Evolutionary conservation across 768 basidiomycete genomes (phyloP).

Genomic region (Boletus reticulatus): DNA sequence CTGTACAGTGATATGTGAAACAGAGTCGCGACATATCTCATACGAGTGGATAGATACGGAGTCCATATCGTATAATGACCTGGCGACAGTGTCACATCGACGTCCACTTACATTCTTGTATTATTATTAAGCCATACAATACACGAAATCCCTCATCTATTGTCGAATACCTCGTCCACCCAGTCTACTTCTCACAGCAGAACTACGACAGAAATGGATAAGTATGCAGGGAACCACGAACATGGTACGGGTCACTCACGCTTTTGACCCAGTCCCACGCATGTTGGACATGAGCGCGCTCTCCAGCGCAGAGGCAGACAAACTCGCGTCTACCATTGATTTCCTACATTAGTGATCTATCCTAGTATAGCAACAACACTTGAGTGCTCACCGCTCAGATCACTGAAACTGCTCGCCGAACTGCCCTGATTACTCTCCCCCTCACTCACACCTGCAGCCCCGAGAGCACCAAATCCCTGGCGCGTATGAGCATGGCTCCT

Average conservation of each 20-base stretch:
- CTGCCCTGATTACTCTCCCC: constrained; percentile 66
- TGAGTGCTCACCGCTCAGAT: constrained; percentile 68
- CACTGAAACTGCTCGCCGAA: constrained; percentile 81
- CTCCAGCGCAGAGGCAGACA: constrained; percentile 78
- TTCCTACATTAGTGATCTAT: background rate
- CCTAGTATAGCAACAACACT: background rate
- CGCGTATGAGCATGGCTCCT: constrained; percentile 49
- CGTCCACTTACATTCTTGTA: too few relatives aligned
- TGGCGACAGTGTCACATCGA: too few relatives aligned
- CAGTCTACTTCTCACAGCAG: constrained; percentile 34
- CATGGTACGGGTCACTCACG: constrained; percentile 48
- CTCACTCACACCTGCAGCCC: constrained; percentile 45
- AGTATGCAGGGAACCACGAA: background rate
- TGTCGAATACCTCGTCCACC: constrained; percentile 27
- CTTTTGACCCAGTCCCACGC: constrained; percentile 58
- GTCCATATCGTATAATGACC: too few relatives aligned
- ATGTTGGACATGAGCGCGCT: constrained; percentile 79
- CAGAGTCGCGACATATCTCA: too few relatives aligned
- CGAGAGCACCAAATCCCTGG: constrained; percentile 42
- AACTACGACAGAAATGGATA: constrained; percentile 22
- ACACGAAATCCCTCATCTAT: constrained; percentile 10
- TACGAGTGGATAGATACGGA: too few relatives aligned
- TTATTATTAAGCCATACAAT: constrained; percentile 4
- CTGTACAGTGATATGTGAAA: too few relatives aligned
- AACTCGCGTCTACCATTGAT: constrained; percentile 53